A percentile compares a stretch with the other conserved stretches of the same genome.
Conservation (phyloP, 345 rosid species). For the Turritis glabra region DNA sequence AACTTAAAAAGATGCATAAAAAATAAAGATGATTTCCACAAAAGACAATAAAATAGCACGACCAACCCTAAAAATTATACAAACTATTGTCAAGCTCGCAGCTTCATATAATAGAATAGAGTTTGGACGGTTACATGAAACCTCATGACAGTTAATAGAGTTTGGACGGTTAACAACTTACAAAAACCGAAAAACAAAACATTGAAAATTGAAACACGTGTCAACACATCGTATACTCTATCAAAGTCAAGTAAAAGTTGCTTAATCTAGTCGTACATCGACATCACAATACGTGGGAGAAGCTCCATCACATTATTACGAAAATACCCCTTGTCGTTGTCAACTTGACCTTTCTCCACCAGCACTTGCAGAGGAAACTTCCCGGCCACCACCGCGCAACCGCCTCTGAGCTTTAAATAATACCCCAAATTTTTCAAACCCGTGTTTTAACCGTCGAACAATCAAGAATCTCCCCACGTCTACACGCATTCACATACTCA, state of each 20-base stretch:
- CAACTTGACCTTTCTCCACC: conserved; percentile 17
- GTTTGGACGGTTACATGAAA: not conserved
- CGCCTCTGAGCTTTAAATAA: conserved; percentile 27
- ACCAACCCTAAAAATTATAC: not conserved
- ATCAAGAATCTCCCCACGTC: not conserved
- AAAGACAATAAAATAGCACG: no score
- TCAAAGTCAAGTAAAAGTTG: no score
- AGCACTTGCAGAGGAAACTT: conserved; percentile 27
- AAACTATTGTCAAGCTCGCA: not conserved
- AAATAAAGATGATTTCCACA: not conserved
- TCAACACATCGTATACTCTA: not conserved
- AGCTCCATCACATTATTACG: not conserved
- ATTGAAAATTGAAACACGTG: not conserved
- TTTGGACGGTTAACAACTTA: not conserved
- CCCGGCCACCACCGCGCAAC: conserved; percentile 39
- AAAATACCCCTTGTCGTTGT: conserved; percentile 3
- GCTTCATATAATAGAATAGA: not conserved
- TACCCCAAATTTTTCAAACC: conserved; percentile 18
- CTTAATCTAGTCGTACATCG: not conserved
- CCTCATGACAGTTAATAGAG: not conserved
- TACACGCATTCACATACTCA: conserved; percentile 9
- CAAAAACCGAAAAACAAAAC: no score
- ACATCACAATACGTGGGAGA: not conserved
- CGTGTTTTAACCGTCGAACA: conserved; percentile 31
- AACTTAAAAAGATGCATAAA: no score